Conservation (phyloP, 176 grass and related monocot genomes). For the Triticum monococcum region DNA sequence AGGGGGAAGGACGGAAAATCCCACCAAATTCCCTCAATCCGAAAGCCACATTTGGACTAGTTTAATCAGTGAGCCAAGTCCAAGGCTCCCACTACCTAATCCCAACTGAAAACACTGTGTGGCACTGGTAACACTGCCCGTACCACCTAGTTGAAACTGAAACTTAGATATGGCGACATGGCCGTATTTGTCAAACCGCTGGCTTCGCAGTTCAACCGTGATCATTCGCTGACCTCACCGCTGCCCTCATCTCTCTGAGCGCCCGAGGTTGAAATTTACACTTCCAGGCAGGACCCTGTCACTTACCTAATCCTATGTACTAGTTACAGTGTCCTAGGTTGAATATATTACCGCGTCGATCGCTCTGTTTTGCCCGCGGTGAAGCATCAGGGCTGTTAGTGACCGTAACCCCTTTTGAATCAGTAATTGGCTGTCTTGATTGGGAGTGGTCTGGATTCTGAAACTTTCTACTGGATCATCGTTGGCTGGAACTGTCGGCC, state of each 20-base stretch:
- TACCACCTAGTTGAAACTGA: not conserved
- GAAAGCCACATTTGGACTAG: slow-evolving; percentile 17
- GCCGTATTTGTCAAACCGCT: not conserved
- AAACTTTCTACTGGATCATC: not conserved
- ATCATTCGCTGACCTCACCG: not conserved
- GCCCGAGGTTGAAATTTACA: too few relatives aligned
- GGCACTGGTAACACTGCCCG: not conserved
- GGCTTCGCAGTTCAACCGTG: not conserved
- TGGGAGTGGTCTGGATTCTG: not conserved
- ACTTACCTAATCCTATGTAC: not conserved
- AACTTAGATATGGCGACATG: not conserved
- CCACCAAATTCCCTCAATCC: slow-evolving; percentile 43
- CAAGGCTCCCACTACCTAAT: slow-evolving; percentile 28
- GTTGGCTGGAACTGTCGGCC: slow-evolving; percentile 25
- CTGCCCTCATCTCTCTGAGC: too few relatives aligned
- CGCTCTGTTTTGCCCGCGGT: not conserved
- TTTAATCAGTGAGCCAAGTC: slow-evolving; percentile 21
- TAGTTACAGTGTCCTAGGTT: not conserved
- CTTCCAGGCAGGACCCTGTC: not conserved
- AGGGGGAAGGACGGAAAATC: slow-evolving; percentile 27
- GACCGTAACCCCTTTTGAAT: not conserved
- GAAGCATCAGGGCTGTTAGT: not conserved
- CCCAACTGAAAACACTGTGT: slow-evolving; percentile 33
- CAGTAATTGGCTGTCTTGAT: not conserved
- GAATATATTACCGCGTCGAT: not conserved